A percentile compares a stretch with the other conserved stretches of the same genome.
Evolutionary conservation across 108 stramenopile genomes (phyloP).

Genomic region (Skeletonema potamos): DNA sequence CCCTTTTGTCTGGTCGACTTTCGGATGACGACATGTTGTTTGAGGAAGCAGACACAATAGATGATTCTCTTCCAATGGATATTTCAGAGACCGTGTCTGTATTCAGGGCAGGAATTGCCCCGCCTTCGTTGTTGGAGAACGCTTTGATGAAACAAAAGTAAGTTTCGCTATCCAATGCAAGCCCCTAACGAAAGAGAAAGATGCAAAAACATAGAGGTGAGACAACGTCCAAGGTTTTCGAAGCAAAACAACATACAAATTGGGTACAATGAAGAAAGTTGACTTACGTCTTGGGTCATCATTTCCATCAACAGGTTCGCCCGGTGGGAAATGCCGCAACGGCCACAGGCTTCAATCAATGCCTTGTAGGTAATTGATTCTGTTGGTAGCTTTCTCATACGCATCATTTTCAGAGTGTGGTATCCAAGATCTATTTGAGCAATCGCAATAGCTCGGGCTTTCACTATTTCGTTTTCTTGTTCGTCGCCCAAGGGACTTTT

Average conservation of each 20-base stretch:
- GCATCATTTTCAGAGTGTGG: slow-evolving; percentile 68
- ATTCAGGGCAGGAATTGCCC: slow-evolving; percentile 6
- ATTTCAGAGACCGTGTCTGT: slow-evolving; percentile 28
- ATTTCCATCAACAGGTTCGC: slow-evolving; percentile 75
- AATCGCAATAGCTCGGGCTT: slow-evolving; percentile 76
- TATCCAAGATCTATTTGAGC: slow-evolving; percentile 86
- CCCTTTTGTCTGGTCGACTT: neutral
- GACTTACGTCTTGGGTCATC: slow-evolving; percentile 68
- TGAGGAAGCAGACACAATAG: slow-evolving; percentile 14
- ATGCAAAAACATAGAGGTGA: neutral
- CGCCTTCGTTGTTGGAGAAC: slow-evolving; percentile 49
- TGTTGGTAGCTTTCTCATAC: slow-evolving; percentile 49
- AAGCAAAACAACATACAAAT: neutral
- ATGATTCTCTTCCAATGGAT: slow-evolving; percentile 21
- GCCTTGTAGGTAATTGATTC: slow-evolving; percentile 76
- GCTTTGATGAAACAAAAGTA: slow-evolving; percentile 71
- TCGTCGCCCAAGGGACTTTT: slow-evolving; percentile 6
- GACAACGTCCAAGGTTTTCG: neutral
- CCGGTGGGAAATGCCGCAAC: slow-evolving; percentile 76
- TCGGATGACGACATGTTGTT: slow-evolving; percentile 1
- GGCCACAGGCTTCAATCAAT: slow-evolving; percentile 84
- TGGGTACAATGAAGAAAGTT: neutral
- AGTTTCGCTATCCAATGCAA: slow-evolving; percentile 66
- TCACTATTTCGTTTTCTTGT: slow-evolving; percentile 50
- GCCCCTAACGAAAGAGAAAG: slow-evolving; percentile 11